Evolutionary conservation across 176 grass and related monocot genomes (phyloP).

Genomic region (Elaeis guineensis): DNA sequence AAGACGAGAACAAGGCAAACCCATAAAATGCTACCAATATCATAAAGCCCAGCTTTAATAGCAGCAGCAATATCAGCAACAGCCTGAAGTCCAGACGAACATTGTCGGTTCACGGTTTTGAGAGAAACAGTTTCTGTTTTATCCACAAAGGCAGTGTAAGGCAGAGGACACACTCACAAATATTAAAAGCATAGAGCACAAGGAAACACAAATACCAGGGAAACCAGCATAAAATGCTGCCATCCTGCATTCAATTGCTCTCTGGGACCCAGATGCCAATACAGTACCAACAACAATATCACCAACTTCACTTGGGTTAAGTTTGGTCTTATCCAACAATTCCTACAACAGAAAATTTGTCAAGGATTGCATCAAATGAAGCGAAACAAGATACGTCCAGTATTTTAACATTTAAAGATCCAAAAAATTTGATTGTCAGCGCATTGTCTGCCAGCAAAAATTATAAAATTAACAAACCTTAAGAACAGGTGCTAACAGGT

Average conservation of each 20-base stretch:
- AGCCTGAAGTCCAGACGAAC: constrained; percentile 89
- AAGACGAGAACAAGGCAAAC: background rate
- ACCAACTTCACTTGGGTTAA: constrained; percentile 67
- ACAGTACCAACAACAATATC: constrained; percentile 89
- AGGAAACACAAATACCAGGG: constrained; percentile 47
- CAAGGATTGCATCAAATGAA: background rate
- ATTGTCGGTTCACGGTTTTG: constrained; percentile 91
- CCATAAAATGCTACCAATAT: constrained; percentile 47
- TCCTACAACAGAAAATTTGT: constrained; percentile 26
- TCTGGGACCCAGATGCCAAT: constrained; percentile 67
- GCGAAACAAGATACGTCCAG: too few species aligned
- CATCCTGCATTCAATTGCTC: constrained; percentile 84
- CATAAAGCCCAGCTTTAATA: constrained; percentile 93
- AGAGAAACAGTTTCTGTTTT: constrained; percentile 74
- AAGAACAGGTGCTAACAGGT: constrained; percentile 70
- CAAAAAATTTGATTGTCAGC: too few species aligned
- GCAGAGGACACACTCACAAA: background rate
- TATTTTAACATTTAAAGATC: too few species aligned
- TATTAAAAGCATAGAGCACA: background rate
- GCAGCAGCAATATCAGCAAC: constrained; percentile 77
- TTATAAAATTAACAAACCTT: constrained; percentile 39
- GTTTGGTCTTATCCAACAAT: constrained; percentile 71
- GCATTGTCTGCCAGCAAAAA: background rate
- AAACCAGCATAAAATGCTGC: constrained; percentile 92
- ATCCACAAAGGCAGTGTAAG: background rate